phyloP scores from a whole-genome alignment of 2,329 filamentous ascomycete species.

The Chrysosporium queenslandicum region DNA sequence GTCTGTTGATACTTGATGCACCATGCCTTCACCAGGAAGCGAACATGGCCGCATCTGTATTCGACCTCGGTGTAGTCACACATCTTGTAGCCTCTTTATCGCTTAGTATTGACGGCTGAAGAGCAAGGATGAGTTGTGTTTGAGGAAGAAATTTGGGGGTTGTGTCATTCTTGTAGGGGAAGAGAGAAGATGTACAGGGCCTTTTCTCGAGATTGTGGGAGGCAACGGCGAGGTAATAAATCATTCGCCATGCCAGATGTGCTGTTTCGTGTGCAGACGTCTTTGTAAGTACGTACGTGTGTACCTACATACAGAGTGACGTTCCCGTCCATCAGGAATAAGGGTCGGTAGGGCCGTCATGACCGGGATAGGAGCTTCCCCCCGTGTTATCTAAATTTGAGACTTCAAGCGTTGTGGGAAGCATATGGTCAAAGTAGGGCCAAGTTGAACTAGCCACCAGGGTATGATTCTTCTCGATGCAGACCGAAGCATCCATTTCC shows the following conservation, averaged over 20 bases:
- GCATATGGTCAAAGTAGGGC: neutral
- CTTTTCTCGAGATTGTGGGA: neutral
- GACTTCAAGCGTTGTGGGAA: conserved; percentile 2
- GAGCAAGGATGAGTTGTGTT: neutral
- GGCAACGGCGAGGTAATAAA: conserved; percentile 4
- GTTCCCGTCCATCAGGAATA: conserved; percentile 7
- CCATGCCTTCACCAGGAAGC: conserved; percentile 48
- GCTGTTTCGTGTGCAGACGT: conserved; percentile 5
- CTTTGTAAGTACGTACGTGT: neutral
- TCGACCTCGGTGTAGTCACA: conserved; percentile 52
- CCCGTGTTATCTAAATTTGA: conserved; percentile 4
- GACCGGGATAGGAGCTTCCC: conserved; percentile 7
- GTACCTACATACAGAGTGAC: conserved; percentile 1
- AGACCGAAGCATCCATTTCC: conserved; percentile 10
- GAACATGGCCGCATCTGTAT: conserved; percentile 46
- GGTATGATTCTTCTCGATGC: neutral
- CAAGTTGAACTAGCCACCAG: conserved; percentile 2
- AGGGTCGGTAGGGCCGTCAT: neutral
- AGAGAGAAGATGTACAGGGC: neutral
- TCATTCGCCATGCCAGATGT: conserved; percentile 4
- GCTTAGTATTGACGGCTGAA: neutral
- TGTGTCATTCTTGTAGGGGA: conserved; percentile 2
- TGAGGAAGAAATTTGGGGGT: neutral
- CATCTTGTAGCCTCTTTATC: too few species aligned
- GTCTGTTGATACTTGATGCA: conserved; percentile 42